A percentile compares a stretch with the other conserved stretches of the same genome.
Evolutionary conservation across 306 rosid species (phyloP).

Genomic region (Vigna unguiculata): DNA sequence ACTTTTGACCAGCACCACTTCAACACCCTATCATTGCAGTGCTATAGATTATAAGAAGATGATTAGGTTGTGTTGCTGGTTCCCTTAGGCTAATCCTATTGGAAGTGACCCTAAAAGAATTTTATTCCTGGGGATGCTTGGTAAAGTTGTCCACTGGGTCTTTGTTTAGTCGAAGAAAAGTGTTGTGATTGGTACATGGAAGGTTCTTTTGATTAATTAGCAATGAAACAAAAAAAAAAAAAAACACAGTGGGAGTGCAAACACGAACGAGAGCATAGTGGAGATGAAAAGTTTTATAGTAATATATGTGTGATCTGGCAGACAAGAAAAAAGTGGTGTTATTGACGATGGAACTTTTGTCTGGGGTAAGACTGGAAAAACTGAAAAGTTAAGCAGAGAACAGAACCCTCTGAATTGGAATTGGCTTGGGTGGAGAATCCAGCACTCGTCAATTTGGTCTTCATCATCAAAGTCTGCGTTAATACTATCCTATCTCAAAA

Average conservation of each 20-base stretch:
- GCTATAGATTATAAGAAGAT: conserved; percentile 46
- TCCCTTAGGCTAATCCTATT: conserved; percentile 51
- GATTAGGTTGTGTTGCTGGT: conserved; percentile 31
- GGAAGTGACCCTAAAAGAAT: conserved; percentile 28
- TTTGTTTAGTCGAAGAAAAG: conserved; percentile 44
- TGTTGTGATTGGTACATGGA: conserved; percentile 48
- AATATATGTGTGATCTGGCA: conserved; percentile 53
- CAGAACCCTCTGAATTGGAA: conserved; percentile 10
- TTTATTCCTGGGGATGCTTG: conserved; percentile 44
- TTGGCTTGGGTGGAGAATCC: conserved; percentile 43
- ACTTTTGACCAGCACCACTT: conserved; percentile 81
- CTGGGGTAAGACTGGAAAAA: conserved; percentile 38
- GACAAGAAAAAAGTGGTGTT: conserved; percentile 60
- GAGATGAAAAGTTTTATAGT: conserved; percentile 38
- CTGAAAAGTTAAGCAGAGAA: background rate
- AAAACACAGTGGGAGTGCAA: background rate
- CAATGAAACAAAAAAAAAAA: background rate
- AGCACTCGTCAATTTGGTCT: background rate
- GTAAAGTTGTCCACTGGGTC: conserved; percentile 48
- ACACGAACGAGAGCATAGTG: conserved; percentile 55
- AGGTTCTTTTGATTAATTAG: conserved; percentile 53
- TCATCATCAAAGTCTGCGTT: background rate
- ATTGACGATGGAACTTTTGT: conserved; percentile 50
- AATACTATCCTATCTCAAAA: background rate
- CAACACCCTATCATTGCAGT: conserved; percentile 69